Evolutionary conservation across 2,329 filamentous ascomycete species (phyloP), one percentile per base, ranked within the genome.

Genomic region (Paecilomyces niveus): DNA sequence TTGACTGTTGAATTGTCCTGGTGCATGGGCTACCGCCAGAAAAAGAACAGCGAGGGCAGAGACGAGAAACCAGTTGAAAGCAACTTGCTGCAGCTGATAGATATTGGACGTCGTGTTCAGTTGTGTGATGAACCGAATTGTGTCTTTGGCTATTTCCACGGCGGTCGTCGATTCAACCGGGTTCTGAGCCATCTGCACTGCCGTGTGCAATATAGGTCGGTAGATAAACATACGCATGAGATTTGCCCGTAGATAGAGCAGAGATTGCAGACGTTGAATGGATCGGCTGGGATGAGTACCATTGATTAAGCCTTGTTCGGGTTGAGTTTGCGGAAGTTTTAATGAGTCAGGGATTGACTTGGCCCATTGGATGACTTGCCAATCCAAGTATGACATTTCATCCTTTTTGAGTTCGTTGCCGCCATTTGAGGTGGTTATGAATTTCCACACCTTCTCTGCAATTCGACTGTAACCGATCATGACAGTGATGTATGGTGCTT

Each of bases 221-320:
- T 95, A 90, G 52, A 97, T 89, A 71, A 91, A 86, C 64, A 92
- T 93, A 5, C 92, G 88, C 75, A 96, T 89, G 76, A 95, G 90
- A 67, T 96, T 96, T 1, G 89, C 83, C n/a, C 92, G 85, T 4
- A 96, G 79, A 69, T 94, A 93, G 10, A 94, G 89, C 72, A 94
- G 85, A 26, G 95, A 87, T 59, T 89, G 88, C 9, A 95, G 79
- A 1, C 92, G 86, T 62, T 87, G 86, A 3, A 87, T 75, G 60
- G 85, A 86, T 63, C 89, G 88, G 9, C 81, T 81, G 0, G 83
- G 4, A 15, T 10, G 61, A 7, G 53, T 59, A 21, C 66, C 79
- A 0, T 78, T 79, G 1, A 80, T 71, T 54, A 66, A 69, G 57
- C 65, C 72, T 45, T 64, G 64, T 15, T 75, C 72, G 11, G 80